These are phyloP conservation scores for Astragalus glycyphyllos DNA, from an alignment of 306 rosid species.

Conservation along the genomic window DNA sequence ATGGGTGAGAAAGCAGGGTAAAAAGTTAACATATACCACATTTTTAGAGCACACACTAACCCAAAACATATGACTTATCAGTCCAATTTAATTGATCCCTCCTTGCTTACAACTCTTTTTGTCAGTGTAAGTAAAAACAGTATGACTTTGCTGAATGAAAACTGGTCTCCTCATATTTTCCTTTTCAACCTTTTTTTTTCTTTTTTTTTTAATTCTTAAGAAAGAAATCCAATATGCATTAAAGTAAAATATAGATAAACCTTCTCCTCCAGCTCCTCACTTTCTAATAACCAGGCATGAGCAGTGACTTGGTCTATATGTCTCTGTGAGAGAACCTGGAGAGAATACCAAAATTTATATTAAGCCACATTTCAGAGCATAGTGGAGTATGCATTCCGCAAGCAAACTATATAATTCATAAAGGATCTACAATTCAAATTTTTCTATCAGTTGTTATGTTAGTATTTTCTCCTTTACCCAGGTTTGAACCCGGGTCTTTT, in stretches of 20 bases:
- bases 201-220: constrained; percentile 1
- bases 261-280: constrained; percentile 83
- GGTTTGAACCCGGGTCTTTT: too few species aligned
- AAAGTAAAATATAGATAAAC: constrained; percentile 49
- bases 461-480: too few species aligned
- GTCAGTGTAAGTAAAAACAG: background rate
- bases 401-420: too few species aligned
- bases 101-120: background rate
- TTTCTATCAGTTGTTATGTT: too few species aligned
- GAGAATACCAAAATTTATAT: constrained; percentile 34
- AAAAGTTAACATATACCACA: background rate
- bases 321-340: constrained; percentile 84
- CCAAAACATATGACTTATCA: background rate
- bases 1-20: constrained; percentile 2
- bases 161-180: constrained; percentile 14
- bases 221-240: constrained; percentile 5
- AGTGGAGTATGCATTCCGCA: constrained; percentile 25
- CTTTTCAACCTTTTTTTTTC: background rate
- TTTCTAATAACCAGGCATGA: constrained; percentile 77
- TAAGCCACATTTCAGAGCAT: constrained; percentile 28
- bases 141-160: constrained; percentile 2
- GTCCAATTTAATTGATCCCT: background rate
- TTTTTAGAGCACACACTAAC: background rate
- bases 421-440: too few species aligned
- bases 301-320: constrained; percentile 77